Evolutionary conservation across 1,284 basidiomycete species (phyloP), one percentile per base, ranked within the genome.

Genomic region (Apiotrichum sp.): DNA sequence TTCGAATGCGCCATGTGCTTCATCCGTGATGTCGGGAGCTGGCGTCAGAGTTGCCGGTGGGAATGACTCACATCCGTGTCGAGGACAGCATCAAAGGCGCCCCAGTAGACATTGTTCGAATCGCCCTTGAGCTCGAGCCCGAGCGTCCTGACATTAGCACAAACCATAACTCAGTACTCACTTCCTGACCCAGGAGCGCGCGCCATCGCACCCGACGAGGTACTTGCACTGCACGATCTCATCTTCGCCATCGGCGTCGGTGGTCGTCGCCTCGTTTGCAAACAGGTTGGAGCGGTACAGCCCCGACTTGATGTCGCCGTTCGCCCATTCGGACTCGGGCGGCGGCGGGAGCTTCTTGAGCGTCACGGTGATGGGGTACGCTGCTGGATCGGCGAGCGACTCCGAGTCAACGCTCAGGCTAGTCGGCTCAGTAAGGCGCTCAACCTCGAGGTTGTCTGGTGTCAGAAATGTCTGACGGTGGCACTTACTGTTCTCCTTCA

Each of bases 51-150:
- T 8, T 22, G 9, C 8, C 14, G 29, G 31, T 5, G 4, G 16
- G 7, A 4, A 3, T 4, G 6, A 44, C 50, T 22, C 16, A 45
- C 51, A 45, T 59, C 51, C 22, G 63, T 62, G 46, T 61, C 59
- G 50, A 65, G 47, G 22, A 65, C 55, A 9, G 65, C 67, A 56
- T 73, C 71, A 13, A 73, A 64, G 0, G 68, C 67, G 35, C 70
- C 71, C 70, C 71, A 73, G 53, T 72, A 69, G 45, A 69, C 68
- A 50, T 74, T 71, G 52, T 71, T 69, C 3, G 67, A 65, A 50
- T 73, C 70, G 65, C 69, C 69, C 39, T 67, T 65, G 42, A 73
- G 67, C 36, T 70, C 59, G 38, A 74, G 62, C 38, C 67, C 67
- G 34, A 71, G 59, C 33, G 63, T 55, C 46, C 45, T 47, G 45